Percentiles rank a stretch among this genome's conserved stretches.
Evolutionary conservation across 257 asterid genomes (phyloP).

Genomic region (Solanum lignicaule): DNA sequence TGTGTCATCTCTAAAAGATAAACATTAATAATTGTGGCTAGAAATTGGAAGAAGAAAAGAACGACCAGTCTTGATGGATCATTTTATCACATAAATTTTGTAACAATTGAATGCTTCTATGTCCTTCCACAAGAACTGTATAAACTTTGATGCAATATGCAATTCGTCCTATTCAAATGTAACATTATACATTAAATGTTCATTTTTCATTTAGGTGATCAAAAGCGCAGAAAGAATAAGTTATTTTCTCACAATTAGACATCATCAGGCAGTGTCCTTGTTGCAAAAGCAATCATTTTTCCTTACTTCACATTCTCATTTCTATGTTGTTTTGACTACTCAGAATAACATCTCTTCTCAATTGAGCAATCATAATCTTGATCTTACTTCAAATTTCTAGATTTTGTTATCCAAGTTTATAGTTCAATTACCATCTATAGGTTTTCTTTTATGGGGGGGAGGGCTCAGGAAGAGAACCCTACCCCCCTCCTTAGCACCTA

Average conservation of each 20-base stretch:
- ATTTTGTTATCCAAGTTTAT: neutral
- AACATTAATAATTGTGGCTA: neutral
- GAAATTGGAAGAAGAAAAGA: neutral
- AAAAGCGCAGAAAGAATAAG: neutral
- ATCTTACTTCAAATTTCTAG: neutral
- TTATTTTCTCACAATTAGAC: neutral
- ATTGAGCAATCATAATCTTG: neutral
- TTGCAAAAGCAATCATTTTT: neutral
- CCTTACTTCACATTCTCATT: neutral
- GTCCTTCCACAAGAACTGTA: neutral
- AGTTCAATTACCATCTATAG: neutral
- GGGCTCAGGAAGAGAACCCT: too few relatives aligned
- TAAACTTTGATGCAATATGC: neutral
- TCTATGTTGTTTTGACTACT: neutral
- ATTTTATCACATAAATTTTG: neutral
- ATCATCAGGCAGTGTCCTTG: neutral
- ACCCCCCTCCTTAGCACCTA: too few relatives aligned
- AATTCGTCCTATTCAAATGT: neutral
- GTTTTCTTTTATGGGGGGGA: neutral
- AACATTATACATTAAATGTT: neutral
- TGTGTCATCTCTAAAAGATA: neutral
- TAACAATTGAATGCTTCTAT: neutral
- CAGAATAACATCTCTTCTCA: neutral
- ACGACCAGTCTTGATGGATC: neutral
- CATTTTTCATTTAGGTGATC: neutral